Evolutionary conservation across 768 basidiomycete genomes (phyloP), one percentile per base, ranked within the genome.

Genomic region (Lactarius quietus): DNA sequence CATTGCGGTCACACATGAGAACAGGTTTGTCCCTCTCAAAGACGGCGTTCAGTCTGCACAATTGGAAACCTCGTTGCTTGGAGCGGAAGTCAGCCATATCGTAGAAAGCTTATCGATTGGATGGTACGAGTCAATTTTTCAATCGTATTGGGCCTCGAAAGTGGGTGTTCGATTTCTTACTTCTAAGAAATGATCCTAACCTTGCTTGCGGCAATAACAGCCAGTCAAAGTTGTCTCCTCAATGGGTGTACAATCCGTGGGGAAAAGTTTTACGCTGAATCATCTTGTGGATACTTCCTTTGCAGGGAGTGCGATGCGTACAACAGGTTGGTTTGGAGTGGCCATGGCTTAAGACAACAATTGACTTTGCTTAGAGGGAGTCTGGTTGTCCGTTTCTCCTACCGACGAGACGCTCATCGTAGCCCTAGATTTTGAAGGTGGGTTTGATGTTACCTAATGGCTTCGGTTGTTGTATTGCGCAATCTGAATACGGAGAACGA

Each of bases 241-340:
- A 0, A 86, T 87, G 86, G 86, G 85, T 1, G 85, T 87, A 71
- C 86, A 87, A 69, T 86, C 84, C 0, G 86, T 87, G 0, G 86
- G 86, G 0, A 86, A 86, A 69, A 83, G 81, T 56, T 87, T 81
- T 61, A 76, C 81, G 0, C 71, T 87, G 26, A 87, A 87, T 57
- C 86, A 87, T 67, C 75, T 88, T 7, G 80, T 78, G 1, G 86
- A 87, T 67, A 85, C 85, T 0, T 87, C 86, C 0, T 87, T 88
- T 66, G 85, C 85, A 8, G 86, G 86, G 1, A 84, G 81, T 18
- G 86, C 86, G 0, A 86, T 87, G 84, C 76, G 83, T 17, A 86
- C 85, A 10, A 87, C 84, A 33, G 80, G 78, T 77, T 2, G 2
- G 57, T 54, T 52, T 18, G 26, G 59, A 38, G 9, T 36, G 38